These are phyloP conservation scores for Penicillium malachiteum DNA, from an alignment of 495 filamentous ascomycete genomes.

Conservation along the genomic window DNA sequence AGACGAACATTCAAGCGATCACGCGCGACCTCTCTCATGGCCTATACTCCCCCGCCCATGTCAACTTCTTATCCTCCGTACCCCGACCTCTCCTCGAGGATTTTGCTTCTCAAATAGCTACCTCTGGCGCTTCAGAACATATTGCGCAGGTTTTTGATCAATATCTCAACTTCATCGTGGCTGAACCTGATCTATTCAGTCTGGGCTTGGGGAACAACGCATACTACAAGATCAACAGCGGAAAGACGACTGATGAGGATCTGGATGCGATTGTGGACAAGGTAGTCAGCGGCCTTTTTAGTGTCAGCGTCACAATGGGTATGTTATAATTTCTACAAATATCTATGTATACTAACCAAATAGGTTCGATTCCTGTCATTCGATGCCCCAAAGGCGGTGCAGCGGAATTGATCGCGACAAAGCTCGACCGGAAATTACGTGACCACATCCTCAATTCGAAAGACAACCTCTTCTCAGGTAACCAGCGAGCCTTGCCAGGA, in stretches of 20 bases:
- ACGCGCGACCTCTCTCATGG: slow-evolving; percentile 82
- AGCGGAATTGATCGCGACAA: slow-evolving; percentile 90
- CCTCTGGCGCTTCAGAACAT: slow-evolving; percentile 78
- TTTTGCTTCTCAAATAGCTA: slow-evolving; percentile 84
- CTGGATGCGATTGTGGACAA: slow-evolving; percentile 82
- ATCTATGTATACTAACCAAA: background rate
- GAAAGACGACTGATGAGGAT: slow-evolving; percentile 83
- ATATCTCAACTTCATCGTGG: slow-evolving; percentile 96
- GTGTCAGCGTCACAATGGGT: slow-evolving; percentile 97
- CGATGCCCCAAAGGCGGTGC: slow-evolving; percentile 88
- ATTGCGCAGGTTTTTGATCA: slow-evolving; percentile 95
- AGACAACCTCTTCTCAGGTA: slow-evolving; percentile 81
- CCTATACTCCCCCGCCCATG: slow-evolving; percentile 90
- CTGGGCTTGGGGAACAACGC: slow-evolving; percentile 84
- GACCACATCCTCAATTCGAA: slow-evolving; percentile 97
- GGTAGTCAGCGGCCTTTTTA: slow-evolving; percentile 92
- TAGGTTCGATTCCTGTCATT: slow-evolving; percentile 89
- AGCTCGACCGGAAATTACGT: slow-evolving; percentile 90
- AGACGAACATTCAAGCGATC: slow-evolving; percentile 75
- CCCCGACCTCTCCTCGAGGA: slow-evolving; percentile 92
- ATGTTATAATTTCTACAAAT: slow-evolving; percentile 18
- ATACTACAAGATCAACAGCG: slow-evolving; percentile 94
- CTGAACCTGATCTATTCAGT: slow-evolving; percentile 94
- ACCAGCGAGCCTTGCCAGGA: slow-evolving; percentile 50
- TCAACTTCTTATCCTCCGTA: slow-evolving; percentile 96